Evolutionary conservation across 2,329 filamentous ascomycete genomes (phyloP).

Genomic region (Dissoconium aciculare): DNA sequence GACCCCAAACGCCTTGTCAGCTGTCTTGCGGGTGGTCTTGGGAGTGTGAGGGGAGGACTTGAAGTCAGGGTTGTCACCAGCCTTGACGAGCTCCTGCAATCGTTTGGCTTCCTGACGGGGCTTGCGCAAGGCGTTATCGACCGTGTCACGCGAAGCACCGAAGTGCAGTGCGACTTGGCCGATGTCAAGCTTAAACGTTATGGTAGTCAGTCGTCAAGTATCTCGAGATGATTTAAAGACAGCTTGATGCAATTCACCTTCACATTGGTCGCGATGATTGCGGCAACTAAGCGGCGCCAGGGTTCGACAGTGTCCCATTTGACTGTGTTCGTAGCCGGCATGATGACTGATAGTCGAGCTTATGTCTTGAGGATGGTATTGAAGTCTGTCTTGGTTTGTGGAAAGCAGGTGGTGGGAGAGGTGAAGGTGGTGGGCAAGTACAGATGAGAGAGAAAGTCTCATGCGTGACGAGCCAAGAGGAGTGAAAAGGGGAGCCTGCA

Average conservation of each 20-base stretch:
- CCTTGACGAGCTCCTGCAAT: too few species aligned
- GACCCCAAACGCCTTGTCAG: too few species aligned
- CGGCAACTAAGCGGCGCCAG: background rate
- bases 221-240: background rate
- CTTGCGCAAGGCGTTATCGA: background rate
- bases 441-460: background rate
- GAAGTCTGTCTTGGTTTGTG: too few species aligned
- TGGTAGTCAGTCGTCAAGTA: background rate
- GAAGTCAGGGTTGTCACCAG: too few species aligned
- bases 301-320: background rate
- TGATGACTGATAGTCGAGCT: background rate
- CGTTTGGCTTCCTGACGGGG: too few species aligned
- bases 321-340: background rate
- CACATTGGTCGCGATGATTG: background rate
- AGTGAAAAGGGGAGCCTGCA: background rate
- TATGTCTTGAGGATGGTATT: background rate
- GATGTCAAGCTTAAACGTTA: background rate
- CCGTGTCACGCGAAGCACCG: background rate
- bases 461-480: background rate
- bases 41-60: too few species aligned
- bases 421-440: background rate
- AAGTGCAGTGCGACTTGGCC: background rate
- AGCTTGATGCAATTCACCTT: background rate
- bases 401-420: background rate
- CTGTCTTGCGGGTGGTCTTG: too few species aligned